Conservation (phyloP, 2,329 filamentous ascomycete genomes). For the Clarireedia sp. region DNA sequence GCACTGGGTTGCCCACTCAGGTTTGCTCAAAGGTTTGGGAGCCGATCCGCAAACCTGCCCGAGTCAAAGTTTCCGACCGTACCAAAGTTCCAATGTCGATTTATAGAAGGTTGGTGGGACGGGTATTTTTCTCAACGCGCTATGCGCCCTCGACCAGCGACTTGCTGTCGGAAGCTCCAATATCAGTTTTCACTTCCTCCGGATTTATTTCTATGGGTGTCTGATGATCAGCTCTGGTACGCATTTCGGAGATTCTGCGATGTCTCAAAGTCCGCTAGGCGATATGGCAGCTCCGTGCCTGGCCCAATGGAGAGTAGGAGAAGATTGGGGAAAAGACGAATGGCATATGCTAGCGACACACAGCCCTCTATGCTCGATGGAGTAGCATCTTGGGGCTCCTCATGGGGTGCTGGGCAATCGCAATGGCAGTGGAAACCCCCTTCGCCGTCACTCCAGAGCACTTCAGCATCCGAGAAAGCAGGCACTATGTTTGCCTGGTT, state of each 20-base stretch:
- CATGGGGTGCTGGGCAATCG: slow-evolving; percentile 20
- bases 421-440: slow-evolving; percentile 29
- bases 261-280: slow-evolving; percentile 25
- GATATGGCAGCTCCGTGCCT: slow-evolving; percentile 30
- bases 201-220: slow-evolving; percentile 47
- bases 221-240: slow-evolving; percentile 45
- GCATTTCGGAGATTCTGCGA: slow-evolving; percentile 41
- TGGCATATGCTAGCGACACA: slow-evolving; percentile 24
- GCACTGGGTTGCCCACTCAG: neutral
- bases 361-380: slow-evolving; percentile 13
- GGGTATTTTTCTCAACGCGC: slow-evolving; percentile 17
- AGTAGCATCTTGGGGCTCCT: slow-evolving; percentile 17
- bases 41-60: neutral
- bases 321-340: slow-evolving; percentile 28
- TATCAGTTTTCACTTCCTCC: slow-evolving; percentile 32
- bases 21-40: neutral
- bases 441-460: slow-evolving; percentile 12
- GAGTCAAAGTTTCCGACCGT: neutral
- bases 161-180: slow-evolving; percentile 43
- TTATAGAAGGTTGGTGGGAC: neutral
- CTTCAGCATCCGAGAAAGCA: neutral
- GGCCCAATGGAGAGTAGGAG: slow-evolving; percentile 30
- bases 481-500: slow-evolving; percentile 19
- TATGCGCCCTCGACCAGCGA: slow-evolving; percentile 41
- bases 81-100: slow-evolving; percentile 10